These are phyloP conservation scores for Neurospora sp. DNA, from an alignment of 495 filamentous ascomycete genomes.

Conservation along the genomic window DNA sequence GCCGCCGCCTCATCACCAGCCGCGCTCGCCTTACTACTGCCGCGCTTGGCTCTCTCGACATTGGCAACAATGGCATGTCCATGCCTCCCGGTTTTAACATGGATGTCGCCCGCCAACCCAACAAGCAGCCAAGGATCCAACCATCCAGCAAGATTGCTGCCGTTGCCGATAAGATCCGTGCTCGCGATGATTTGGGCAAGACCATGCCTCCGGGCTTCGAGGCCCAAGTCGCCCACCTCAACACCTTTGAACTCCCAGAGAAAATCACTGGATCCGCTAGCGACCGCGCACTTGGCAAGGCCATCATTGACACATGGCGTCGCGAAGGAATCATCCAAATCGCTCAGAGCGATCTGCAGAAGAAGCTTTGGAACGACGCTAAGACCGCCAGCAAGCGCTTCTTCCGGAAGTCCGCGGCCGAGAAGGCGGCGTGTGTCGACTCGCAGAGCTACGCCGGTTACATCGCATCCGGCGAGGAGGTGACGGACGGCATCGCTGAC, in stretches of 20 bases:
- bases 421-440: conserved; percentile 34
- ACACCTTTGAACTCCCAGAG: conserved; percentile 27
- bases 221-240: conserved; percentile 21
- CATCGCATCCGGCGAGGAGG: conserved; percentile 38
- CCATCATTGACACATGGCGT: conserved; percentile 29
- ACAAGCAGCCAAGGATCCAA: neutral
- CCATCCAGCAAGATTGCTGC: neutral
- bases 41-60: neutral
- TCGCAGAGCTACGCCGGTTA: conserved; percentile 34
- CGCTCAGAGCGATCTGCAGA: conserved; percentile 18
- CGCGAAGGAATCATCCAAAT: conserved; percentile 36
- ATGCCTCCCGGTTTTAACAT: conserved; percentile 13
- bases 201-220: conserved; percentile 29
- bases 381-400: conserved; percentile 24
- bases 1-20: conserved; percentile 1
- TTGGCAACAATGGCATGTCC: neutral
- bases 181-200: neutral
- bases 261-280: conserved; percentile 15
- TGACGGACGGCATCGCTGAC: conserved; percentile 36
- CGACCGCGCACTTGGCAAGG: conserved; percentile 22
- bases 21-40: conserved; percentile 10
- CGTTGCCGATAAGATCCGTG: neutral
- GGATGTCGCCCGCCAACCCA: conserved; percentile 1
- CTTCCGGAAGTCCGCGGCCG: conserved; percentile 21
- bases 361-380: conserved; percentile 16